Evolutionary conservation across 2,329 filamentous ascomycete genomes (phyloP), one percentile per base, ranked within the genome.

Genomic region (Sarocladium oryzae): DNA sequence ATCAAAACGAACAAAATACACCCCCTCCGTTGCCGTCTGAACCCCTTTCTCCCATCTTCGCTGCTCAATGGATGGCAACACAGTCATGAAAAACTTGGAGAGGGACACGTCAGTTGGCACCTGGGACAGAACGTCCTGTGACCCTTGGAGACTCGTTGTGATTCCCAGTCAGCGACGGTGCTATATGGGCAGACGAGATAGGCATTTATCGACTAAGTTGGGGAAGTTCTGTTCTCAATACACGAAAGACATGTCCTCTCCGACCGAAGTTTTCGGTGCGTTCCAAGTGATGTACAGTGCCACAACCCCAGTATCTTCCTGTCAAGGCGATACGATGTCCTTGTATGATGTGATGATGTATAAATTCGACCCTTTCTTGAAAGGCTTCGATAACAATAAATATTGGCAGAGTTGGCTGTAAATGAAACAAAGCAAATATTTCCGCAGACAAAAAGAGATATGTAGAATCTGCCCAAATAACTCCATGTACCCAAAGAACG

Each of bases 161-260:
- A n/a, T n/a, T n/a, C n/a, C n/a, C n/a, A n/a, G n/a, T n/a, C n/a
- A n/a, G n/a, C n/a, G n/a, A n/a, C n/a, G n/a, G n/a, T n/a, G n/a
- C n/a, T n/a, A n/a, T n/a, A n/a, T 9, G 28, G 10, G 10, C 4
- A 48, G n/a, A 33, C 21, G 4, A 48, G 8, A 21, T 32, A 48
- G 40, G 26, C 26, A n/a, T 13, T 13, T 33, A 48, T 20, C 3
- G 10, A 33, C 5, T 13, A 33, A 6, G n/a, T 48, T 24, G n/a
- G 13, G 18, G 43, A 20, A 32, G 43, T n/a, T 30, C n/a, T 48
- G 43, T 26, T 48, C 43, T 32, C 24, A 48, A 48, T 48, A 48
- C 33, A 48, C 43, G 43, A 48, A 43, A 10, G 43, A 48, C 21
- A 48, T 48, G 43, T 48, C 16, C 26, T 33, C 43, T 48, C 40